These are phyloP conservation scores for Lophium mytilinum DNA, from an alignment of 495 filamentous ascomycete genomes.

Conservation along the genomic window DNA sequence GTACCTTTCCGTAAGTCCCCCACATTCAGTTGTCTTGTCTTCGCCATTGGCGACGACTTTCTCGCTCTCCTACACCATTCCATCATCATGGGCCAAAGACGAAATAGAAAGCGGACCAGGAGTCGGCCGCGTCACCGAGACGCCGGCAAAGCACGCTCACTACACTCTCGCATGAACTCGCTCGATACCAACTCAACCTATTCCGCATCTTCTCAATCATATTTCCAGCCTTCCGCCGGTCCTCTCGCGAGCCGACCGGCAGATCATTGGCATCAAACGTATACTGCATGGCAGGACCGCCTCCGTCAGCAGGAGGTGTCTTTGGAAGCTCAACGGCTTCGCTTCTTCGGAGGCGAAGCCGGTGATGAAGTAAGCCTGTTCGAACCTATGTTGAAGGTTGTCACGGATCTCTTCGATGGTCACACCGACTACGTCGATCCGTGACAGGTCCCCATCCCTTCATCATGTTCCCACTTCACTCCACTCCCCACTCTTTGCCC, in stretches of 20 bases:
- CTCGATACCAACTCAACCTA: slow-evolving; percentile 12
- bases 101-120: slow-evolving; percentile 30
- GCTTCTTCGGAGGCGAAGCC: slow-evolving; percentile 28
- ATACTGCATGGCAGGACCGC: slow-evolving; percentile 23
- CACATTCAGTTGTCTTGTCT: not conserved
- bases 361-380: slow-evolving; percentile 29
- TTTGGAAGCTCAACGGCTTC: slow-evolving; percentile 17
- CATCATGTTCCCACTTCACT: not conserved
- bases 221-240: slow-evolving; percentile 8
- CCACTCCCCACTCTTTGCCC: slow-evolving; percentile 9
- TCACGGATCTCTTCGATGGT: slow-evolving; percentile 32
- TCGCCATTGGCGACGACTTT: not conserved
- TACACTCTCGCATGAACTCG: slow-evolving; percentile 12
- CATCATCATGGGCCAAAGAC: slow-evolving; percentile 28
- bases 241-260: slow-evolving; percentile 6
- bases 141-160: slow-evolving; percentile 17
- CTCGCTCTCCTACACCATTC: not conserved
- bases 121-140: slow-evolving; percentile 31
- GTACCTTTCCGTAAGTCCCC: not conserved
- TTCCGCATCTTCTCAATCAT: slow-evolving; percentile 10
- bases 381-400: slow-evolving; percentile 34
- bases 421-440: slow-evolving; percentile 32
- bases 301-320: slow-evolving; percentile 10
- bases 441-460: slow-evolving; percentile 5
- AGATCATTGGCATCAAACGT: slow-evolving; percentile 23